Evolutionary conservation across 768 basidiomycete genomes (phyloP), one percentile per base, ranked within the genome.

Genomic region (Sporobolomyces roseus): DNA sequence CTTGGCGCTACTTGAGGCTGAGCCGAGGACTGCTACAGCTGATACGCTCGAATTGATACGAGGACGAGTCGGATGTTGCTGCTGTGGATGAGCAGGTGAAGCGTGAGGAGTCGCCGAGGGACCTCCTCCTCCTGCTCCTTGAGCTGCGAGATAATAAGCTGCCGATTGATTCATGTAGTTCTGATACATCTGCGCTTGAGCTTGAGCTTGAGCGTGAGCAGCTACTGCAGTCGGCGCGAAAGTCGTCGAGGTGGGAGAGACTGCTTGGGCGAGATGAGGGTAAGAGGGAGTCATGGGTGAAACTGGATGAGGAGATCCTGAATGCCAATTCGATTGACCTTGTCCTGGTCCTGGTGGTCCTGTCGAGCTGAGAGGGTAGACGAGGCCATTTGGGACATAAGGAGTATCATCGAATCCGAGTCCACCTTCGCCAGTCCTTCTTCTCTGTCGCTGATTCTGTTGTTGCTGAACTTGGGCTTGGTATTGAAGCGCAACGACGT

Each of bases 381-480:
- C 50, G 58, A 66, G 62, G 2, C 61, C 70, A 29, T 54, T 63
- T 32, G 70, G 49, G 0, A 50, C 46, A 19, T 55, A 35, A 30
- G 35, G 25, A 23, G 32, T 16, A 8, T 45, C 41, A 16, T 43
- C 56, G 2, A 41, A 35, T 51, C 23, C 48, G 6, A 3, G 30
- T 48, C 16, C n/a, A n/a, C n/a, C n/a, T n/a, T n/a, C n/a, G n/a
- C n/a, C n/a, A n/a, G n/a, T n/a, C n/a, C n/a, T 27, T 23, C n/a
- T 25, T 13, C 53, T 48, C 21, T 49, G 64, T n/a, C 60, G 56
- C 16, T n/a, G n/a, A n/a, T n/a, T n/a, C n/a, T 56, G 48, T 25
- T 52, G 56, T 30, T 43, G 41, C 35, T 56, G 59, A 36, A 52
- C 16, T 41, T 72, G 71, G 1, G 66, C 63, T 30, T 68, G 71